Conservation (phyloP, 2,329 filamentous ascomycete species). For the Alternaria triticimaculans region DNA sequence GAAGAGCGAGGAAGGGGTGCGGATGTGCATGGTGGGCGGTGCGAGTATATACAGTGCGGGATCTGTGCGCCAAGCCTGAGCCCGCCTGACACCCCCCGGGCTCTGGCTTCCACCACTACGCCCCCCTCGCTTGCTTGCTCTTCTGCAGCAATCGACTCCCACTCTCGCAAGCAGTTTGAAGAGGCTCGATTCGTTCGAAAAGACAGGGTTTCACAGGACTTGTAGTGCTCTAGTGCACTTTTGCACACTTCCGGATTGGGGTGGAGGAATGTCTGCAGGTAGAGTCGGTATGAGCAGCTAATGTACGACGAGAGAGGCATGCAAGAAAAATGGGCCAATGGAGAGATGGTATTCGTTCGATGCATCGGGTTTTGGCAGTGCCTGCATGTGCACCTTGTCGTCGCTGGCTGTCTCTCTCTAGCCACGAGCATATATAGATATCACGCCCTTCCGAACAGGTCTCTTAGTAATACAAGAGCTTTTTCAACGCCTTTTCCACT, state of each 20-base stretch:
- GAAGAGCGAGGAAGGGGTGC: slow-evolving; percentile 10
- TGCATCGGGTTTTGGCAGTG: slow-evolving; percentile 2
- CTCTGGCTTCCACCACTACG: slow-evolving; percentile 12
- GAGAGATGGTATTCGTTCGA: neutral
- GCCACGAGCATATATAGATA: neutral
- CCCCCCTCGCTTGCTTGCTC: slow-evolving; percentile 2
- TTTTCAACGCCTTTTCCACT: rapidly evolving
- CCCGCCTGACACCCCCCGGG: slow-evolving; percentile 14
- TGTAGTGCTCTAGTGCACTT: neutral
- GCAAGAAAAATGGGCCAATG: neutral
- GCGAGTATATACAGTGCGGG: slow-evolving; percentile 30
- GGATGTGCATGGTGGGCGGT: slow-evolving; percentile 25
- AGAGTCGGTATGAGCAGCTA: too few species aligned
- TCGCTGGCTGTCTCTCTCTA: neutral
- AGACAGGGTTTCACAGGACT: neutral
- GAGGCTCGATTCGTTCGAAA: neutral
- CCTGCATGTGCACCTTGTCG: slow-evolving; percentile 4
- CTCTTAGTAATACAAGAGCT: neutral
- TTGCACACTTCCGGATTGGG: slow-evolving; percentile 14
- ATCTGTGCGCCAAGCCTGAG: slow-evolving; percentile 27
- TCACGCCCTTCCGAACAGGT: neutral
- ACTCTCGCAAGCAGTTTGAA: neutral
- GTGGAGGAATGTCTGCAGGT: neutral
- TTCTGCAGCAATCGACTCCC: neutral
- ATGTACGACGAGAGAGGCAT: too few species aligned